Evolutionary conservation across 768 basidiomycete species (phyloP).

Genomic region (Mrakia blollopis): DNA sequence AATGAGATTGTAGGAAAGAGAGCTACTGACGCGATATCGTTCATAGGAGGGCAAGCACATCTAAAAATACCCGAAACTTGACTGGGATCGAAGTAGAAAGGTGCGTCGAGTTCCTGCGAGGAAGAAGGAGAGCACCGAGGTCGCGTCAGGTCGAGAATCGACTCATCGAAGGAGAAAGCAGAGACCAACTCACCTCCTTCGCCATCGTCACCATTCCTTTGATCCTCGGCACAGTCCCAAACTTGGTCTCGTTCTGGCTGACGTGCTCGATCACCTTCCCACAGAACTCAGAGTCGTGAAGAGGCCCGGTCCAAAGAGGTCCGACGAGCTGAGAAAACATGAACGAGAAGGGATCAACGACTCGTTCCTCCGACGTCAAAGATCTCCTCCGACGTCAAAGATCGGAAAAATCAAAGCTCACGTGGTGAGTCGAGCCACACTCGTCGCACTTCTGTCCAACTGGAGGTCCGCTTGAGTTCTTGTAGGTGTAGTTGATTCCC

Average conservation of each 20-base stretch:
- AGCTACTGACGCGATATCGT: conserved; percentile 63
- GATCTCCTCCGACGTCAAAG: too few species aligned
- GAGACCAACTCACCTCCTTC: conserved; percentile 59
- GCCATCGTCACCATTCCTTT: conserved; percentile 92
- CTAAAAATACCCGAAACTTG: conserved; percentile 77
- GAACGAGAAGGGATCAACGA: neutral
- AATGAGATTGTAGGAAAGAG: neutral
- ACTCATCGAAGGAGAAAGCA: neutral
- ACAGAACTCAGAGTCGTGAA: conserved; percentile 74
- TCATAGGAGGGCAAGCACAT: conserved; percentile 67
- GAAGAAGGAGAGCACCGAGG: conserved; percentile 16
- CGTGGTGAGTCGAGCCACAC: conserved; percentile 72
- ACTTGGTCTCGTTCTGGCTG: conserved; percentile 57
- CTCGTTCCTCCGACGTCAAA: neutral
- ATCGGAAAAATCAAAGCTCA: conserved; percentile 45
- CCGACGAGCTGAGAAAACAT: conserved; percentile 63
- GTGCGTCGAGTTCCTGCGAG: conserved; percentile 65
- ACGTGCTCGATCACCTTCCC: conserved; percentile 69
- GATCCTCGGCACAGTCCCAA: conserved; percentile 78
- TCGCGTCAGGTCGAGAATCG: neutral
- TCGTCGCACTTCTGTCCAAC: conserved; percentile 58
- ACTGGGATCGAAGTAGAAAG: conserved; percentile 84
- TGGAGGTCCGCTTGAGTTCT: conserved; percentile 65
- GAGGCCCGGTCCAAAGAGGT: conserved; percentile 90
- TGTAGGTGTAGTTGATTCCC: conserved; percentile 64